These are phyloP conservation scores for Penicillium canariense DNA, from an alignment of 495 filamentous ascomycete genomes.

Conservation along the genomic window DNA sequence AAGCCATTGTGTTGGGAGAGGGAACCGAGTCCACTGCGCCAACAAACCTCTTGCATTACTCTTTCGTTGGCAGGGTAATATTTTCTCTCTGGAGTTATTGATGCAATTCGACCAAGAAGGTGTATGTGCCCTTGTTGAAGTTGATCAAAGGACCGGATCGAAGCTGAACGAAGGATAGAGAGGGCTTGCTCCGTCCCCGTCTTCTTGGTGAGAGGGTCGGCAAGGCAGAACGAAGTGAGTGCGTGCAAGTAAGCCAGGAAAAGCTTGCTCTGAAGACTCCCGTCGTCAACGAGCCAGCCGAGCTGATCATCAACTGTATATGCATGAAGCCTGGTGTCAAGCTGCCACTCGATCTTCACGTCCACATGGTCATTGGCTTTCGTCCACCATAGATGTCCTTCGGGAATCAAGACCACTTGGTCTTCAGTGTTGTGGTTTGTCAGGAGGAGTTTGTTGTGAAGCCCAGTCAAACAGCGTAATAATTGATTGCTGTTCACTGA, in stretches of 20 bases:
- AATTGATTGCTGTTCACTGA: constrained; percentile 50
- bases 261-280: constrained; percentile 53
- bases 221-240: constrained; percentile 56
- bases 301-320: constrained; percentile 51
- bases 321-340: constrained; percentile 30
- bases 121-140: constrained; percentile 39
- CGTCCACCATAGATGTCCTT: constrained; percentile 24
- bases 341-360: constrained; percentile 32
- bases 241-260: constrained; percentile 58
- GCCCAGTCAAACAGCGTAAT: constrained; percentile 51
- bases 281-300: constrained; percentile 48
- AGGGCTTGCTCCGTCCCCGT: constrained; percentile 65
- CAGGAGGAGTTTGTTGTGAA: constrained; percentile 54
- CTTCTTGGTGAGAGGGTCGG: constrained; percentile 53
- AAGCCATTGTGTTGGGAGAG: constrained; percentile 11
- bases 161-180: constrained; percentile 45
- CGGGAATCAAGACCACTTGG: constrained; percentile 52
- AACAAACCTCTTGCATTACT: constrained; percentile 9
- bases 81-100: constrained; percentile 47
- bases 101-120: constrained; percentile 45
- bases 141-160: constrained; percentile 48
- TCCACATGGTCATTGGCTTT: constrained; percentile 35
- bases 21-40: not conserved
- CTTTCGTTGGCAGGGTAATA: constrained; percentile 54
- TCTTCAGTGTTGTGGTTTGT: constrained; percentile 10